A percentile compares a stretch with the other conserved stretches of the same genome.
phyloP scores from a whole-genome alignment of 345 rosid species.

The Salix purpurea region DNA sequence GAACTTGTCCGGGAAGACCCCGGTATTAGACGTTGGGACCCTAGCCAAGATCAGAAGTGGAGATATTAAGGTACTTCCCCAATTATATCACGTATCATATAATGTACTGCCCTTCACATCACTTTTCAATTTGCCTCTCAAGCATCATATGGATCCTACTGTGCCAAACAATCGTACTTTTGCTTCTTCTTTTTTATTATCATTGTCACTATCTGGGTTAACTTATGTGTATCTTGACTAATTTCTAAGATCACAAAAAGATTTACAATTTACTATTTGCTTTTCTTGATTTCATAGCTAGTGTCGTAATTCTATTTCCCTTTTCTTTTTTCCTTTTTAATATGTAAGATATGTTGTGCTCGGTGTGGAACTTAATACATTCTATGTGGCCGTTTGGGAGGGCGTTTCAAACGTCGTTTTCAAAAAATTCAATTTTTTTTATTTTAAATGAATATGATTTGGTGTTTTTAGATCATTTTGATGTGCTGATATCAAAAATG shows the following conservation, averaged over 20 bases:
- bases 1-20: conserved; percentile 69
- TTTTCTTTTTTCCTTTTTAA: background rate
- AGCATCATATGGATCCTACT: conserved; percentile 19
- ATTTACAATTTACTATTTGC: background rate
- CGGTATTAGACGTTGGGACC: conserved; percentile 80
- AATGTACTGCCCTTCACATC: background rate
- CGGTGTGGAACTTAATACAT: no score
- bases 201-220: fast-evolving
- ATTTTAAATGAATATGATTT: no score
- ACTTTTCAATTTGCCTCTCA: background rate
- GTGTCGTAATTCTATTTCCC: conserved; percentile 9
- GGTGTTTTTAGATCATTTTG: no score
- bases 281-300: conserved; percentile 2
- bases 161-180: conserved; percentile 9
- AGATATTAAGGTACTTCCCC: conserved; percentile 54
- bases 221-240: fast-evolving
- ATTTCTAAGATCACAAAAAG: no score
- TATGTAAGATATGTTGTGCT: no score
- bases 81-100: background rate
- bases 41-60: conserved; percentile 72
- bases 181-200: no score
- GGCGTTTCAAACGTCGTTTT: no score
- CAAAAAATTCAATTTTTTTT: no score
- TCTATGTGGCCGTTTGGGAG: no score
- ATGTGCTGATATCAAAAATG: no score